phyloP scores from a whole-genome alignment of 345 rosid genomes.

The Brassica napus region Da-Ae NC_063436.1:15185501-15186000 shows the following conservation, averaged over 20 bases:
- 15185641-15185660: background rate
- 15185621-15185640: background rate
- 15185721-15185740: background rate
- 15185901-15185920: conserved; percentile 1
- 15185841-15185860: conserved; percentile 20
- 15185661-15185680: background rate
- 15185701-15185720: conserved; percentile 15
- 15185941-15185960: background rate
- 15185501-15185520: background rate
- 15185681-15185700: background rate
- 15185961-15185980: background rate
- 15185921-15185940: background rate
- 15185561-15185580: background rate
- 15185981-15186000: background rate
- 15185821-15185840: conserved; percentile 12
- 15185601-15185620: background rate
- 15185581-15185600: background rate
- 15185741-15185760: background rate
- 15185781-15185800: background rate
- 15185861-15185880: conserved; percentile 16
- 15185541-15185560: background rate
- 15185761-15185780: background rate
- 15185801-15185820: background rate
- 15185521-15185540: background rate
- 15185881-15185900: conserved; percentile 23